These are phyloP conservation scores for Diaporthe ampelina DNA, from an alignment of 2,329 filamentous ascomycete genomes.

Conservation along the genomic window DNA sequence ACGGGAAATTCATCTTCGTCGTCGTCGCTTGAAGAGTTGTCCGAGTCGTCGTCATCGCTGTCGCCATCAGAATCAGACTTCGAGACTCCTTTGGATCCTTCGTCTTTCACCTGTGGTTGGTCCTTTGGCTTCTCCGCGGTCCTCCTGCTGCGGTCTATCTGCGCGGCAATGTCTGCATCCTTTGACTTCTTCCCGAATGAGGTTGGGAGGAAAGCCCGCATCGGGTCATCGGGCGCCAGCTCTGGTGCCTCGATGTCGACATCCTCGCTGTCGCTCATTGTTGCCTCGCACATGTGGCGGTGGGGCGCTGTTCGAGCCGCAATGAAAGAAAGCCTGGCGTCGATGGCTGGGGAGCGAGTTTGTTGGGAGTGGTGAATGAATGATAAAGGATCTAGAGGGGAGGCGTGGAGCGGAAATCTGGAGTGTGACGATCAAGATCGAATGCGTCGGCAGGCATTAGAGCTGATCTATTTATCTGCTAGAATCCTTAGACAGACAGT, in stretches of 20 bases:
- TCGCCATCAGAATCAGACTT: constrained; percentile 47
- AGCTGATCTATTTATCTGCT: background rate
- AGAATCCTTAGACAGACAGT: background rate
- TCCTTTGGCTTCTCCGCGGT: constrained; percentile 56
- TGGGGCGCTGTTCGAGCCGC: background rate
- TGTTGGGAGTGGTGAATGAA: background rate
- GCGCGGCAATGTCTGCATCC: constrained; percentile 80
- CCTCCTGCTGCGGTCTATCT: constrained; percentile 85
- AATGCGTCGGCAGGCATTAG: constrained; percentile 25
- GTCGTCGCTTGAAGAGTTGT: constrained; percentile 72
- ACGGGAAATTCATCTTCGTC: constrained; percentile 92
- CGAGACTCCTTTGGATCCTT: constrained; percentile 44
- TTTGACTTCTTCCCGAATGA: constrained; percentile 88
- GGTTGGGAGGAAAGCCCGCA: constrained; percentile 83
- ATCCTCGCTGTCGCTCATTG: constrained; percentile 74
- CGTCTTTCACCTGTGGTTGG: constrained; percentile 48
- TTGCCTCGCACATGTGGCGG: constrained; percentile 35
- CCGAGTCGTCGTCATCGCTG: constrained; percentile 60
- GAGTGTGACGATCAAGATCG: background rate
- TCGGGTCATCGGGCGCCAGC: constrained; percentile 74
- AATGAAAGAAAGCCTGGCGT: background rate
- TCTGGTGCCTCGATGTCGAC: constrained; percentile 68
- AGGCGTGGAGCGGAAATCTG: background rate
- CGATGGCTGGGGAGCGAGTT: background rate
- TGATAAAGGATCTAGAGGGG: background rate